Evolutionary conservation across 2,329 filamentous ascomycete genomes (phyloP), one percentile per base, ranked within the genome.

Genomic region (Blastomyces silverae): DNA sequence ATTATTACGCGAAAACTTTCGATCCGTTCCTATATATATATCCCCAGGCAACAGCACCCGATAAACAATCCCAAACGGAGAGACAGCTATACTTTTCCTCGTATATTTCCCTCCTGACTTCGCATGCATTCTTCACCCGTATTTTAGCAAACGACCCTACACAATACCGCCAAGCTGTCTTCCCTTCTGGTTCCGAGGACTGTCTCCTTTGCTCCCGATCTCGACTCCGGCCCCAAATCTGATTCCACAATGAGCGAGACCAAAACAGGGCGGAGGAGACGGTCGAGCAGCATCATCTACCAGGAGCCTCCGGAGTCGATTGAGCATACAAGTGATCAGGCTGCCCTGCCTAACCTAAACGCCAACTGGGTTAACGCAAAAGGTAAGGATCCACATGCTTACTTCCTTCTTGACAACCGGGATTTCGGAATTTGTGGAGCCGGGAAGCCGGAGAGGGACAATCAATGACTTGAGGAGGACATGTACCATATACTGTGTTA

Each of bases 361-460:
- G 92, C 94, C 71, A 91, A 97, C 80, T 99, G 94, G 94, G 95
- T 97, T 70, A 97, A 97, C 79, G 91, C 92, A 73, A 99, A 99
- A 87, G 94, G 94, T 97, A 81, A 80, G 85, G 72, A 56, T 39
- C 10, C 55, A 42, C 34, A 22, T 50, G 39, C 56, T 57, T 61
- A 20, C 44, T 56, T 60, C 11, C 34, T 11, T 15, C 8, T 46
- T 25, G 17, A n/a, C 34, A 34, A 3, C 25, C 17, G 42, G 44
- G 20, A 34, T 48, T 50, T 37, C 59, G 5, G 22, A 17, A n/a
- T 34, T 50, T 37, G 58, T 60, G 59, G 22, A 42, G n/a, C 42
- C 44, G 56, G 62, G 56, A 65, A 22, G 31, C 31, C 65, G 52
- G 46, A 61, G 62, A 65, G 56, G 48, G 46, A 60, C 15, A 31